These are phyloP conservation scores for Camelina neglecta DNA, from an alignment of 345 rosid genomes.

Conservation along the genomic window DNA sequence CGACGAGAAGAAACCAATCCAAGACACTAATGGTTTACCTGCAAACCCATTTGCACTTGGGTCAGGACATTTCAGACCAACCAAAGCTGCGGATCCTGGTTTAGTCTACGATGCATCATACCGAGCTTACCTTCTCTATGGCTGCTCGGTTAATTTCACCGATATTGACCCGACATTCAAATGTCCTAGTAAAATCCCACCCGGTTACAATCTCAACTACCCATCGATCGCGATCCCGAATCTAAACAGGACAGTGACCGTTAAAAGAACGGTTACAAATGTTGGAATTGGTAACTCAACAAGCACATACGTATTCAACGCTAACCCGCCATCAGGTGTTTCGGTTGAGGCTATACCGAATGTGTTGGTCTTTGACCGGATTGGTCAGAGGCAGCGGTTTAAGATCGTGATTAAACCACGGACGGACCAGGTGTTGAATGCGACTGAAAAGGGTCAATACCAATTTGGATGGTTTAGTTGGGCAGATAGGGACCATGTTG, in stretches of 20 bases:
- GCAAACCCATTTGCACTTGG: constrained; percentile 70
- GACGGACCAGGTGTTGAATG: neutral
- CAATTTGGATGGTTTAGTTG: constrained; percentile 81
- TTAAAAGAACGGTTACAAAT: constrained; percentile 73
- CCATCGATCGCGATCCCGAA: constrained; percentile 66
- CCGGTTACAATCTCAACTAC: constrained; percentile 61
- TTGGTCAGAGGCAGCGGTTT: constrained; percentile 65
- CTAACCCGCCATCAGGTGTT: constrained; percentile 57
- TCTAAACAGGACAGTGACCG: constrained; percentile 42
- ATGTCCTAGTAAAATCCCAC: constrained; percentile 49
- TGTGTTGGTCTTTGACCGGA: constrained; percentile 47
- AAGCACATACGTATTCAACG: constrained; percentile 50
- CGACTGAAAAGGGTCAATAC: constrained; percentile 47
- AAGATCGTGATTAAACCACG: constrained; percentile 44
- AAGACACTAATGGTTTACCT: constrained; percentile 47
- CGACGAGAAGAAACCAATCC: constrained; percentile 53
- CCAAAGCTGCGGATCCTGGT: constrained; percentile 76
- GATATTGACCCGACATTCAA: constrained; percentile 38
- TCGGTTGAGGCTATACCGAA: constrained; percentile 55
- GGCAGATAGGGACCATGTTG: constrained; percentile 58
- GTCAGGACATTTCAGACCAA: constrained; percentile 70
- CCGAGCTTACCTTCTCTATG: constrained; percentile 58
- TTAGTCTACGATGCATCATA: constrained; percentile 74
- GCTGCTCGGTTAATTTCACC: constrained; percentile 51
- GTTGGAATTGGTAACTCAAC: constrained; percentile 56